Base-by-base conservation (phyloP, 306 rosid species). In the Rosa multiflora region DNA sequence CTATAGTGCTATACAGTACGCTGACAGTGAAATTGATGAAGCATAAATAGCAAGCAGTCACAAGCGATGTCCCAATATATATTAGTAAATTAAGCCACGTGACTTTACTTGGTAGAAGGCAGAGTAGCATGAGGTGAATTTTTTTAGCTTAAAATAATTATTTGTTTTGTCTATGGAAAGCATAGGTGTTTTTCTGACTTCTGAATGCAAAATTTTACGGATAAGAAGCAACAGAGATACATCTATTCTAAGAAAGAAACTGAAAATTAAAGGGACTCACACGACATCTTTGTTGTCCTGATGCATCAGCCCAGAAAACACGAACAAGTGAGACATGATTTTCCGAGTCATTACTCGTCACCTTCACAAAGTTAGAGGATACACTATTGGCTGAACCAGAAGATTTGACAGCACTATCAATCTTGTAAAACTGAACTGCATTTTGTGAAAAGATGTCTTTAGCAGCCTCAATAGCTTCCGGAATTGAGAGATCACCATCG, bases 271-370 rank as follows among this genome's bases (percentile, higher is more conserved):
- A 20, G 69, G 32, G 1, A 86, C 97, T 88, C 86, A 94, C 99
- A 32, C 99, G 97, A 73, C 97, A 92, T 87, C 99, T 88, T 32
- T 91, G 95, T 77, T 92, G 99, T 69, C 97, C 99, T 3, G 99
- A 89, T 70, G 78, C 85, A 86, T 94, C 99, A 74, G 83, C 88
- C 97, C 97, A 94, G 44, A 92, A 78, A 70, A 94, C 75, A 66
- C 97, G 99, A 86, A 94, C 90, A 39, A 94, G 79, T 59, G 86
- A 86, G 63, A 26, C 81, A 66, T 87, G 90, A 59, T 59, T 68
- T 74, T 87, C 88, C 9, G 46, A 74, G 77, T 56, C 81, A 70
- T 61, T 72, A 76, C 73, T 67, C 72, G 82, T 81, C 89, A 71
- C 79, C 76, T 70, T 78, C 84, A 13, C 74, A 52, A 82, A 66